Base-by-base conservation (phyloP, 129 eudicot genomes). In the Saposhnikovia divaricata region DNA sequence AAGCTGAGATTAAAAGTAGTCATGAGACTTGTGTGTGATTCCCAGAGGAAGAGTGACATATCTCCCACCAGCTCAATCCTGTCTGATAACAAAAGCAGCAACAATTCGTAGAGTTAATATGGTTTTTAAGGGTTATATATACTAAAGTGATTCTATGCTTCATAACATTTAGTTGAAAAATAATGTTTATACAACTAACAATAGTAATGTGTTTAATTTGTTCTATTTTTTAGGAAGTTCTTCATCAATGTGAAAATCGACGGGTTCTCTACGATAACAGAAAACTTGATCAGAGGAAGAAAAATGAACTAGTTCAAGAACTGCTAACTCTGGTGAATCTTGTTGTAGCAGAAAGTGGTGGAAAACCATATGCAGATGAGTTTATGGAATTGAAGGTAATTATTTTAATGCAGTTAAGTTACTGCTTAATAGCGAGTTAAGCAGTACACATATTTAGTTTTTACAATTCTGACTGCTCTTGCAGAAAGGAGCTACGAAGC, bases 401-500 rank as follows among this genome's bases (percentile, higher is more conserved):
- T 18, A 76, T 61, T 27, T 71, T 71, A 53, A 21, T 15, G 72
- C 47, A 28, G 59, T 46, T 65, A 37, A 3, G 6, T 45, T 0
- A 42, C 44, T 42, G 44, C 44, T 42, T 7, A 42, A 7, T 6
- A 42, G 6, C 44, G 5, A 42, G 44, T 42, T 2, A 2, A 42
- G 6, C 5, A 42, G 44, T 42, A 3, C 5, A n/a, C n/a, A 2
- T 3, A 3, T 42, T 0, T 2, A 42, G 5, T 42, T 2, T 2
- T 42, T 3, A 42, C 44, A 42, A 42, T 7, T 42, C 44, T 42
- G 44, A 6, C n/a, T 59, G 27, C 68, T 27, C 63, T 47, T 74
- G 76, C 90, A 94, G 98, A 91, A 90, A 82, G 93, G 96, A 71
- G 91, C 97, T 76, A 61, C 40, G 81, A 88, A 86, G 82, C 89